Evolutionary conservation across 306 rosid species (phyloP).

Genomic region (Datisca glomerata): DNA sequence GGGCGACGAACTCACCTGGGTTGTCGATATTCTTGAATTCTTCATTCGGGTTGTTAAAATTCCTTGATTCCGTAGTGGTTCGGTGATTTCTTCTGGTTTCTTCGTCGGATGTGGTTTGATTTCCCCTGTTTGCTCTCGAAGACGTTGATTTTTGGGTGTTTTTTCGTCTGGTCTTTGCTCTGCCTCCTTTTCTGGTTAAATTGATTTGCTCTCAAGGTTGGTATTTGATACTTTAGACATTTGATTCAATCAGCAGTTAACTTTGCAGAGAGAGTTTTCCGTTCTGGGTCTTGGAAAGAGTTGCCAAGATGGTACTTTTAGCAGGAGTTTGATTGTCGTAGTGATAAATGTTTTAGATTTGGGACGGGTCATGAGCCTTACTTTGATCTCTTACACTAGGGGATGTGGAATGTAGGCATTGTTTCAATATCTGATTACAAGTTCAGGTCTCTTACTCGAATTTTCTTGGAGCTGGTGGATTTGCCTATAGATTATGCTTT

Average conservation of each 20-base stretch:
- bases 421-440: conserved; percentile 5
- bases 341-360: neutral
- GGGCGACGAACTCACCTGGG: conserved; percentile 24
- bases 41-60: conserved; percentile 19
- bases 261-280: too few species aligned
- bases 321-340: conserved; percentile 1
- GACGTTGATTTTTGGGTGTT: conserved; percentile 14
- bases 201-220: conserved; percentile 1
- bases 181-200: too few species aligned
- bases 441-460: conserved; percentile 1
- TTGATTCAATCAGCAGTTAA: too few species aligned
- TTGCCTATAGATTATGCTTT: conserved; percentile 9
- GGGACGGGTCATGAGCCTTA: neutral
- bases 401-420: conserved; percentile 8
- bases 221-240: too few species aligned
- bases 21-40: conserved; percentile 25
- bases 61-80: conserved; percentile 18
- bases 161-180: conserved; percentile 15
- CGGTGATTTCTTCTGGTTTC: conserved; percentile 12
- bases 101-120: conserved; percentile 7
- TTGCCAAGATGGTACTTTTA: neutral
- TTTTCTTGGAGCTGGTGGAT: neutral
- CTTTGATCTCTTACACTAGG: conserved; percentile 3
- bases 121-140: conserved; percentile 7
- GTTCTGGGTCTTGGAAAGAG: too few species aligned